These are phyloP conservation scores for Coprinopsis cinerea DNA, from an alignment of 768 basidiomycete species.

Conservation along the genomic window DNA sequence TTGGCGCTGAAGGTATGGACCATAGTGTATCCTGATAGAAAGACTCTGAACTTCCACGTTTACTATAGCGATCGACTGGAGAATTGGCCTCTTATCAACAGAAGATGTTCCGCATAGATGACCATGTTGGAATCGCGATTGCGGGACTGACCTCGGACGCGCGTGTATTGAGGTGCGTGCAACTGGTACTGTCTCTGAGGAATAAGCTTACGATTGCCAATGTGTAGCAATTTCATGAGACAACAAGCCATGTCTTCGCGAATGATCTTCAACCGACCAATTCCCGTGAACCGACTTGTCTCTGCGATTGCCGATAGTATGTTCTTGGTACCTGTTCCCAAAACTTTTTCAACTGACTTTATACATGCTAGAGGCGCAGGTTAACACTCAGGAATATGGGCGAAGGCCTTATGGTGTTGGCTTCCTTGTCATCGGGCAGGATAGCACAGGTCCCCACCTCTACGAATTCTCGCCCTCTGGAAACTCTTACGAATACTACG, in stretches of 20 bases:
- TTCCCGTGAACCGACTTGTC: conserved; percentile 92
- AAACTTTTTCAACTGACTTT: neutral
- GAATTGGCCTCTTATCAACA: conserved; percentile 99
- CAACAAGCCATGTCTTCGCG: conserved; percentile 95
- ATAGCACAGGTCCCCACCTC: conserved; percentile 94
- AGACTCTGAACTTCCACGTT: conserved; percentile 5
- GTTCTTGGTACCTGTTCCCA: conserved; percentile 18
- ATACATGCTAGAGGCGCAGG: conserved; percentile 78
- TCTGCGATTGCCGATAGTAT: conserved; percentile 91
- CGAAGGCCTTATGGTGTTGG: conserved; percentile 97
- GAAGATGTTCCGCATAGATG: conserved; percentile 99
- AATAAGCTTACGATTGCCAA: neutral
- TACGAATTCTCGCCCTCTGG: conserved; percentile 98
- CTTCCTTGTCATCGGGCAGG: conserved; percentile 94
- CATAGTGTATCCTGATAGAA: neutral
- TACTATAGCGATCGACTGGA: conserved; percentile 85
- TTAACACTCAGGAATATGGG: conserved; percentile 98
- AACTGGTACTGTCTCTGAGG: neutral
- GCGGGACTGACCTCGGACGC: conserved; percentile 99
- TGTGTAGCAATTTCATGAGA: conserved; percentile 91
- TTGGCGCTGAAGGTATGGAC: conserved; percentile 81
- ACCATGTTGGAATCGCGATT: conserved; percentile 99
- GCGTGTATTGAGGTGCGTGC: conserved; percentile 82
- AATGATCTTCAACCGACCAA: conserved; percentile 93
- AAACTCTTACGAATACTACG: conserved; percentile 95